phyloP scores from a whole-genome alignment of 495 filamentous ascomycete genomes.

The Gamarada debralockiae region DNA sequence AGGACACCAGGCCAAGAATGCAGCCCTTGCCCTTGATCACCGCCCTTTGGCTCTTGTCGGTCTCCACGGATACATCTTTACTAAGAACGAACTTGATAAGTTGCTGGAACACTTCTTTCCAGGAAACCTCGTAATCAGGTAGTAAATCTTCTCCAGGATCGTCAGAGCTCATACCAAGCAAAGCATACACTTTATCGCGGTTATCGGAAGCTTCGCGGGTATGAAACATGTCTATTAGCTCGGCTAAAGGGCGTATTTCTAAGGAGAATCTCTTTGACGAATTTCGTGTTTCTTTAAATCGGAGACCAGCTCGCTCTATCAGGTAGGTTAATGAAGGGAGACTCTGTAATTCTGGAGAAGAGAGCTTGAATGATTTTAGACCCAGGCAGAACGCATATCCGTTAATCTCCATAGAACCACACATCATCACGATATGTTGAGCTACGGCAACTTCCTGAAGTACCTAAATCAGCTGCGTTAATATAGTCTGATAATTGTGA shows the following conservation, averaged over 20 bases:
- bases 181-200: slow-evolving; percentile 34
- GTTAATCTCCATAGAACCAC: slow-evolving; percentile 16
- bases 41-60: slow-evolving; percentile 15
- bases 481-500: not conserved
- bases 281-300: slow-evolving; percentile 14
- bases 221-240: slow-evolving; percentile 33
- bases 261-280: slow-evolving; percentile 17
- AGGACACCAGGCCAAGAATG: too few relatives aligned
- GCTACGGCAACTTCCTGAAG: too few relatives aligned
- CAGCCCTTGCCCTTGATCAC: slow-evolving; percentile 25
- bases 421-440: slow-evolving; percentile 24
- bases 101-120: slow-evolving; percentile 18
- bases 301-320: too few relatives aligned
- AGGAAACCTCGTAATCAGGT: slow-evolving; percentile 23
- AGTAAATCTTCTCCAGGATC: slow-evolving; percentile 13
- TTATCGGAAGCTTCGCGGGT: slow-evolving; percentile 27
- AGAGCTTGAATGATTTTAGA: slow-evolving; percentile 2
- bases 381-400: slow-evolving; percentile 20
- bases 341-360: slow-evolving; percentile 4
- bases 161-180: slow-evolving; percentile 29
- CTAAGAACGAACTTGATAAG: slow-evolving; percentile 13
- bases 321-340: slow-evolving; percentile 16
- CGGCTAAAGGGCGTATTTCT: slow-evolving; percentile 21
- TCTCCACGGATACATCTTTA: slow-evolving; percentile 15
- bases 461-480: slow-evolving; percentile 10